Conservation (phyloP, 2,329 filamentous ascomycete genomes). For the Fusarium cicatricum region DNA sequence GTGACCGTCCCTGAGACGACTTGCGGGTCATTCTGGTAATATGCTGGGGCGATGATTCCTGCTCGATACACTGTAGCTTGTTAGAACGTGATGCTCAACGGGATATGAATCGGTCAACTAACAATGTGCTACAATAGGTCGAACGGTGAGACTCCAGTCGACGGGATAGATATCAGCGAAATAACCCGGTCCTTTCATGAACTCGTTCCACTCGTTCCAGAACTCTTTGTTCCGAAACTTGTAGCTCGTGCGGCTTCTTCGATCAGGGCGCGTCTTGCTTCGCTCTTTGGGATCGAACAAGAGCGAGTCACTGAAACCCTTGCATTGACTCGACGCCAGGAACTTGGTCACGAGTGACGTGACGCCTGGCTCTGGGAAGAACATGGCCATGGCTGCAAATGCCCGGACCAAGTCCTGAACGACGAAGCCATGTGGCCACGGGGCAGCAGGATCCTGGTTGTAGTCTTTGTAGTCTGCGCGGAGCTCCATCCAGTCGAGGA, state of each 20-base stretch:
- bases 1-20: slow-evolving; percentile 34
- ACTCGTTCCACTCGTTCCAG: slow-evolving; percentile 36
- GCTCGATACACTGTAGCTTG: slow-evolving; percentile 36
- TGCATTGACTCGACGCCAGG: slow-evolving; percentile 24
- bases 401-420: slow-evolving; percentile 38
- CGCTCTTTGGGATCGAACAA: slow-evolving; percentile 37
- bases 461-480: slow-evolving; percentile 31
- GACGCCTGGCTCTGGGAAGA: slow-evolving; percentile 31
- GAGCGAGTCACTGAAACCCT: slow-evolving; percentile 23
- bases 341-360: slow-evolving; percentile 28
- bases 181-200: slow-evolving; percentile 14
- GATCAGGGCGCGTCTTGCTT: slow-evolving; percentile 32
- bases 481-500: slow-evolving; percentile 37
- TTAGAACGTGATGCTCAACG: slow-evolving; percentile 6
- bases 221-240: slow-evolving; percentile 34
- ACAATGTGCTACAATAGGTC: slow-evolving; percentile 39
- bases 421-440: slow-evolving; percentile 42
- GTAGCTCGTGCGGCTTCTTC: slow-evolving; percentile 36
- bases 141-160: slow-evolving; percentile 41
- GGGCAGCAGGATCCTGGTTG: slow-evolving; percentile 13
- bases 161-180: slow-evolving; percentile 38
- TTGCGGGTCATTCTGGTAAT: slow-evolving; percentile 29
- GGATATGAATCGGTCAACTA: background rate
- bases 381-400: slow-evolving; percentile 39
- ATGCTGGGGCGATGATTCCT: slow-evolving; percentile 36